phyloP scores from a whole-genome alignment of 1,284 basidiomycete genomes.

The Neonothopanus nambi region DNA sequence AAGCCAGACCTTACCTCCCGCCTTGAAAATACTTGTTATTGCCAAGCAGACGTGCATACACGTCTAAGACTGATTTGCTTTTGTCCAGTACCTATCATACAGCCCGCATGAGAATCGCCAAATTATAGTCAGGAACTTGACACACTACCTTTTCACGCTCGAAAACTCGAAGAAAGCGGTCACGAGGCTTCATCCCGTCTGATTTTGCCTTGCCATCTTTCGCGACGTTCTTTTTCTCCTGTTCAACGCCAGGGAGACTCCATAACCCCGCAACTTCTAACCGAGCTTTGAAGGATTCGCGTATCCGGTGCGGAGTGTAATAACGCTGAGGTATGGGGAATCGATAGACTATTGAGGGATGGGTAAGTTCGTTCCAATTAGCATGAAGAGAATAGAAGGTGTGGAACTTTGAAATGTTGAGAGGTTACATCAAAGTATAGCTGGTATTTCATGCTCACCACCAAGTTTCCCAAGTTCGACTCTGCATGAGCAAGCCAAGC shows the following conservation, averaged over 20 bases:
- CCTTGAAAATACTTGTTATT: conserved; percentile 53
- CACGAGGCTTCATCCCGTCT: conserved; percentile 37
- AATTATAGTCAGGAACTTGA: neutral
- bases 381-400: conserved; percentile 58
- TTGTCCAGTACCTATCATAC: conserved; percentile 59
- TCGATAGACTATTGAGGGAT: conserved; percentile 51
- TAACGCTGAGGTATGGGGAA: conserved; percentile 71
- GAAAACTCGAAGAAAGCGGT: conserved; percentile 51
- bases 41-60: conserved; percentile 57
- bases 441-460: conserved; percentile 46
- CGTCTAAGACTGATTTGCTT: conserved; percentile 53
- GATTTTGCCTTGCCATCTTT: conserved; percentile 31
- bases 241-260: conserved; percentile 47
- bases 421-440: neutral
- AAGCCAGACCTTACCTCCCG: conserved; percentile 36
- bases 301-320: conserved; percentile 66
- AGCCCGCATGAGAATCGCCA: neutral
- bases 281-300: conserved; percentile 53
- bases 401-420: conserved; percentile 43
- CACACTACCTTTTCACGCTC: conserved; percentile 59
- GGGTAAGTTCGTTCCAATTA: conserved; percentile 63
- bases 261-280: conserved; percentile 67
- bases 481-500: conserved; percentile 69
- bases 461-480: conserved; percentile 64
- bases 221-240: conserved; percentile 37